Evolutionary conservation across 805 yeast genomes (phyloP), one percentile per base, ranked within the genome.

Genomic region (Hanseniaspora jakobsenii): DNA sequence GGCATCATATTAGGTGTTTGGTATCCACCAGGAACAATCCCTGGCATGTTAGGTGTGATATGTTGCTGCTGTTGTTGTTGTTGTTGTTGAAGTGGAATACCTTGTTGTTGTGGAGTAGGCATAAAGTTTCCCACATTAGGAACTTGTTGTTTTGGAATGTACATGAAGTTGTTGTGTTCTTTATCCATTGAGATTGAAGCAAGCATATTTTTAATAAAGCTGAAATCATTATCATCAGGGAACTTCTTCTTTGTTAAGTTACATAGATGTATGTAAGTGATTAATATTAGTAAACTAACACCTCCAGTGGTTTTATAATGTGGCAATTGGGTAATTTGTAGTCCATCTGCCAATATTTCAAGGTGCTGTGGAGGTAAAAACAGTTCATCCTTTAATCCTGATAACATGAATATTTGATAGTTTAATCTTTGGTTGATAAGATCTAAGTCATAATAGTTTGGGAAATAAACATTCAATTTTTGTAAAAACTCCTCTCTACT

Each of bases 391-490:
- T 52, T 54, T 37, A 52, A 51, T 7, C 51, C 44, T 16, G 53
- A 55, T 13, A 53, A 52, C 47, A 59, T 58, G 38, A 56, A 53
- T 34, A 60, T 50, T 13, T 57, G 53, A 49, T 65, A 62, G 12
- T 45, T 45, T 13, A 45, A 28, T 21, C 43, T 39, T 23, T 45
- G 36, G 43, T 64, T 60, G 21, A 75, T 58, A 23, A 65, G 66
- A 59, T 89, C 91, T 56, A 91, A 73, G 57, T 89, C 98, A 61
- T 74, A 85, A 42, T 81, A 72, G 47, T 72, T 76, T 16, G 95
- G 95, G 67, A 91, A 84, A 60, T 73, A 84, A 38, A 74, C 67
- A 30, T 70, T 60, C 32, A 85, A 67, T 72, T 85, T 76, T 68
- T 75, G 67, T 49, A 77, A 69, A 55, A 85, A 89, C 29, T 80